These are phyloP conservation scores for Wakefieldia striispora DNA, from an alignment of 768 basidiomycete genomes.

Conservation along the genomic window DNA sequence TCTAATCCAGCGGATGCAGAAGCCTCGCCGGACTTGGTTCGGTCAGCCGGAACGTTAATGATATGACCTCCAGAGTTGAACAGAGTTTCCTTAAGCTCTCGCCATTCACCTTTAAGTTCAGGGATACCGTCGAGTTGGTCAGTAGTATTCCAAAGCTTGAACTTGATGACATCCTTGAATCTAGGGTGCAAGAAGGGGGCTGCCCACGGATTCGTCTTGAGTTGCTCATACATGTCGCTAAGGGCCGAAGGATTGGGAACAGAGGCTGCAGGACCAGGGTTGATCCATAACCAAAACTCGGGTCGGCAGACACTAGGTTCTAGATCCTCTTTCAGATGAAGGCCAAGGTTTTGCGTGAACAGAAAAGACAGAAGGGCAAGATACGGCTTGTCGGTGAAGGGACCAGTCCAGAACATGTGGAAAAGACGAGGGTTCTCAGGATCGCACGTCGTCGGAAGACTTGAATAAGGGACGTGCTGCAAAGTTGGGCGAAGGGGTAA, in stretches of 20 bases:
- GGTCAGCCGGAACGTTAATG: conserved; percentile 57
- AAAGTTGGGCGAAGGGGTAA: conserved; percentile 48
- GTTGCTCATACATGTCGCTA: conserved; percentile 77
- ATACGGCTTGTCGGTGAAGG: conserved; percentile 99
- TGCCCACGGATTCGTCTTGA: conserved; percentile 89
- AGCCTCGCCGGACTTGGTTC: conserved; percentile 30
- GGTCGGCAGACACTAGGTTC: conserved; percentile 65
- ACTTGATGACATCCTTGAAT: conserved; percentile 90
- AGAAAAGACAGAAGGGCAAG: conserved; percentile 91
- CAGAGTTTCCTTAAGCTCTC: conserved; percentile 63
- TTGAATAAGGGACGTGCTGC: conserved; percentile 55
- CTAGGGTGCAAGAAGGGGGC: conserved; percentile 91
- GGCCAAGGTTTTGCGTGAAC: conserved; percentile 90
- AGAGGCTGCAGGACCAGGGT: conserved; percentile 92
- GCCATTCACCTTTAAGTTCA: conserved; percentile 90
- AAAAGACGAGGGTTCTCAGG: conserved; percentile 83
- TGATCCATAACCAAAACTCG: conserved; percentile 98
- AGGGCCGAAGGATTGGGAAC: conserved; percentile 82
- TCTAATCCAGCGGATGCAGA: conserved; percentile 15
- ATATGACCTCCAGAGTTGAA: conserved; percentile 88
- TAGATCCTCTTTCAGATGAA: conserved; percentile 59
- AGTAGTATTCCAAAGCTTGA: conserved; percentile 98
- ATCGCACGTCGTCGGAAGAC: conserved; percentile 68
- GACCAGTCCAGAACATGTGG: conserved; percentile 99
- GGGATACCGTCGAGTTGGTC: conserved; percentile 91